Conservation (phyloP, 345 rosid genomes). For the Melaleuca quinquenervia region DNA sequence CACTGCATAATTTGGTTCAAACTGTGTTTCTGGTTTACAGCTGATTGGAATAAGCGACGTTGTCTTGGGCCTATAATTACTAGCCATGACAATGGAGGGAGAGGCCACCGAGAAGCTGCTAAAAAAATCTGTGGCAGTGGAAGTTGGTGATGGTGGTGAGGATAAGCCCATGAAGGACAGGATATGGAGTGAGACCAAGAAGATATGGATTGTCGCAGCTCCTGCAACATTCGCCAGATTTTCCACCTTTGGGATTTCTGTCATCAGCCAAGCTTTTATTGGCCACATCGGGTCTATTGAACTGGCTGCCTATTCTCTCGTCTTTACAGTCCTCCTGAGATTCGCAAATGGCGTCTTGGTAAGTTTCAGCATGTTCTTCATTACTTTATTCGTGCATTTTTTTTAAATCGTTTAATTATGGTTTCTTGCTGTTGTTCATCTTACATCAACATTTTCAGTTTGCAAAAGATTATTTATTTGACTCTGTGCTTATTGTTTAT, state of each 20-base stretch:
- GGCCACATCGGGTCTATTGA: slow-evolving; percentile 61
- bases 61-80: background rate
- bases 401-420: background rate
- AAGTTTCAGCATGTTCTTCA: background rate
- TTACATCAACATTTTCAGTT: background rate
- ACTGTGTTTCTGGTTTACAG: background rate
- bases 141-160: background rate
- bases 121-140: background rate
- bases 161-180: slow-evolving; percentile 12
- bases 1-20: background rate
- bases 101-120: slow-evolving; percentile 18
- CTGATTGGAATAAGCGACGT: background rate
- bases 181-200: slow-evolving; percentile 49
- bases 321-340: slow-evolving; percentile 47
- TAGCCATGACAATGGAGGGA: slow-evolving; percentile 6
- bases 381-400: background rate
- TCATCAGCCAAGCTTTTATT: slow-evolving; percentile 54
- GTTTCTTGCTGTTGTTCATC: background rate
- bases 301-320: slow-evolving; percentile 67
- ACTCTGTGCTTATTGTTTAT: background rate
- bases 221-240: slow-evolving; percentile 71
- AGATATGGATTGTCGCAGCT: slow-evolving; percentile 59
- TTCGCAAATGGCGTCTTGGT: slow-evolving; percentile 64
- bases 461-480: background rate
- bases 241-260: slow-evolving; percentile 44